Evolutionary conservation across 2,329 filamentous ascomycete species (phyloP).

Genomic region (Ophiostoma perfectum): DNA sequence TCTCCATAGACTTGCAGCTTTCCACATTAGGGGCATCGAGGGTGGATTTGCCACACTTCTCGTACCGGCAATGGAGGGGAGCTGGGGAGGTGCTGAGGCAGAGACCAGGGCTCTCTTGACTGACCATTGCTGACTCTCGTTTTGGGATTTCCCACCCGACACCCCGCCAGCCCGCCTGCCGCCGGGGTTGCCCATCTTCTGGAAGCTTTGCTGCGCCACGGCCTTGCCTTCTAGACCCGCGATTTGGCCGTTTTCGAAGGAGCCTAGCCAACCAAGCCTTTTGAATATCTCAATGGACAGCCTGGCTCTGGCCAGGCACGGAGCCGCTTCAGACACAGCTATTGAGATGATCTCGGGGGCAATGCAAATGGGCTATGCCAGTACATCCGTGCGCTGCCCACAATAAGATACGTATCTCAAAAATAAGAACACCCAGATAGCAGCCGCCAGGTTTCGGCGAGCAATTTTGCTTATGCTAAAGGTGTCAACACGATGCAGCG

Average conservation of each 20-base stretch:
- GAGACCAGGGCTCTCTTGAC: not conserved
- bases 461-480: not conserved
- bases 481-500: not conserved
- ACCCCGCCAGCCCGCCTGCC: slow-evolving; percentile 3
- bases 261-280: not conserved
- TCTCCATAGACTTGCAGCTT: not conserved
- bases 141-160: not conserved
- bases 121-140: not conserved
- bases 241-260: not conserved
- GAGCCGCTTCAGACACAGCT: not conserved
- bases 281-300: not conserved
- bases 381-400: not conserved
- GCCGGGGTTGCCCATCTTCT: not conserved
- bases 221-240: slow-evolving; percentile 3
- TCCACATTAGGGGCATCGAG: not conserved
- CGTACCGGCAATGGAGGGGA: not conserved
- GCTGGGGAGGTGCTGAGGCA: not conserved
- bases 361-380: slow-evolving; percentile 1
- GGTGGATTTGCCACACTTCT: not conserved
- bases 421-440: not conserved
- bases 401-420: not conserved
- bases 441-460: not conserved
- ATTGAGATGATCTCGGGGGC: not conserved
- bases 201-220: slow-evolving; percentile 11
- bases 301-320: not conserved